phyloP scores from a whole-genome alignment of 768 basidiomycete species.

The Glaciozyma antarctica region DNA sequence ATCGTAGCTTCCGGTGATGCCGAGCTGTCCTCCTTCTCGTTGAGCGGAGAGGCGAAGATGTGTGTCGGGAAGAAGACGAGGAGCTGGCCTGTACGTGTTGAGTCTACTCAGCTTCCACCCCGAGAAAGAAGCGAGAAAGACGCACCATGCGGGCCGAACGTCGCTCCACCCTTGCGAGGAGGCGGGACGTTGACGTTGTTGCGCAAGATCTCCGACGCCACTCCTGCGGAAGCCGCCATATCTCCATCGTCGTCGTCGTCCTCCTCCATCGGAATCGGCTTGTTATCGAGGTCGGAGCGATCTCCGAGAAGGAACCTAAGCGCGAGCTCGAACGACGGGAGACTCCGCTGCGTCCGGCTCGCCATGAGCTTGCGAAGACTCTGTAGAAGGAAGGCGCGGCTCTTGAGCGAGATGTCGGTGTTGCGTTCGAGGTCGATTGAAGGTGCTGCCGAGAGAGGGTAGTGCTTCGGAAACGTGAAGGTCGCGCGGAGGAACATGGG shows the following conservation, averaged over 20 bases:
- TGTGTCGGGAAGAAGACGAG: conserved; percentile 25
- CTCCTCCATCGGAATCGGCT: conserved; percentile 13
- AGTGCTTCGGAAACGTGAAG: conserved; percentile 77
- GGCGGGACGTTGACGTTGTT: conserved; percentile 29
- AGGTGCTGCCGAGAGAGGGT: conserved; percentile 61
- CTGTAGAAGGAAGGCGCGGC: conserved; percentile 67
- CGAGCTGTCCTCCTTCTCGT: conserved; percentile 2
- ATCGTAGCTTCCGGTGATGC: conserved; percentile 2
- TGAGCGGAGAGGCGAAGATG: conserved; percentile 3
- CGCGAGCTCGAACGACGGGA: conserved; percentile 73
- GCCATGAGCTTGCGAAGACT: conserved; percentile 64
- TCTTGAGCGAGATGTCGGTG: conserved; percentile 65
- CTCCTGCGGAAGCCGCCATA: not conserved
- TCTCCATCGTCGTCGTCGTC: conserved; percentile 33
- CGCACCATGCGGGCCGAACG: conserved; percentile 19
- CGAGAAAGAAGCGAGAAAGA: too few species aligned
- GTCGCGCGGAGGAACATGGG: conserved; percentile 63
- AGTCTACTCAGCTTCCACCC: not conserved
- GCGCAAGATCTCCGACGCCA: conserved; percentile 12
- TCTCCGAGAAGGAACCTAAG: conserved; percentile 66
- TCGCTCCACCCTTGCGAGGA: conserved; percentile 23
- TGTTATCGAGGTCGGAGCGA: conserved; percentile 38
- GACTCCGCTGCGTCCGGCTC: conserved; percentile 39
- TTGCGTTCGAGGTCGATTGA: conserved; percentile 73
- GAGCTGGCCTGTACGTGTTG: conserved; percentile 15